Conservation (phyloP, 2,329 filamentous ascomycete genomes). For the Ascochyta pisi region DNA sequence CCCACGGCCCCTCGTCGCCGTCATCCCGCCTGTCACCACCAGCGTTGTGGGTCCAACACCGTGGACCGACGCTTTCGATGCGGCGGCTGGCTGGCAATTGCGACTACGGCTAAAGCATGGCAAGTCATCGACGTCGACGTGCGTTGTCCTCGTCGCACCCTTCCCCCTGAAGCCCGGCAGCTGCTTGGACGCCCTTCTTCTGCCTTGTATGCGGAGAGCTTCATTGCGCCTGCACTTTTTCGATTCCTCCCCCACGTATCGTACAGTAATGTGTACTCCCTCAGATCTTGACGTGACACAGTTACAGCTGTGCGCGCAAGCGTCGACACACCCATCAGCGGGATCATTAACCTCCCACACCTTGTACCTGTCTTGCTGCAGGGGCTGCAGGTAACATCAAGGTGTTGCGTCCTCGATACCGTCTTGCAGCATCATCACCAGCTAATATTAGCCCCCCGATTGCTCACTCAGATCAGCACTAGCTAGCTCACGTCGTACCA, state of each 20-base stretch:
- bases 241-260: too few relatives aligned
- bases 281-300: too few relatives aligned
- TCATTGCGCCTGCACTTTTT: too few relatives aligned
- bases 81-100: neutral
- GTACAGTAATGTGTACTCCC: too few relatives aligned
- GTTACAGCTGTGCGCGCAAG: neutral
- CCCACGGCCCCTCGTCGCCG: neutral
- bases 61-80: neutral
- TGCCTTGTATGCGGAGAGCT: too few relatives aligned
- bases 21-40: slow-evolving; percentile 11
- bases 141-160: neutral
- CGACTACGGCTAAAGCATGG: neutral
- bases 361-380: neutral
- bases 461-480: slow-evolving; percentile 9
- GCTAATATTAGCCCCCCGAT: slow-evolving; percentile 13
- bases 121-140: too few relatives aligned
- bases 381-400: slow-evolving; percentile 12
- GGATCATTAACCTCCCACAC: slow-evolving; percentile 3
- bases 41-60: slow-evolving; percentile 6
- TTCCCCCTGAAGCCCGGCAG: neutral
- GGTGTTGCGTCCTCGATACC: slow-evolving; percentile 3
- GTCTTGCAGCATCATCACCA: slow-evolving; percentile 3
- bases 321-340: neutral
- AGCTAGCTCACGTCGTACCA: slow-evolving; percentile 11
- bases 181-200: neutral